phyloP scores from a whole-genome alignment of 164 flowering plant species.

The Taxillus chinensis region DNA sequence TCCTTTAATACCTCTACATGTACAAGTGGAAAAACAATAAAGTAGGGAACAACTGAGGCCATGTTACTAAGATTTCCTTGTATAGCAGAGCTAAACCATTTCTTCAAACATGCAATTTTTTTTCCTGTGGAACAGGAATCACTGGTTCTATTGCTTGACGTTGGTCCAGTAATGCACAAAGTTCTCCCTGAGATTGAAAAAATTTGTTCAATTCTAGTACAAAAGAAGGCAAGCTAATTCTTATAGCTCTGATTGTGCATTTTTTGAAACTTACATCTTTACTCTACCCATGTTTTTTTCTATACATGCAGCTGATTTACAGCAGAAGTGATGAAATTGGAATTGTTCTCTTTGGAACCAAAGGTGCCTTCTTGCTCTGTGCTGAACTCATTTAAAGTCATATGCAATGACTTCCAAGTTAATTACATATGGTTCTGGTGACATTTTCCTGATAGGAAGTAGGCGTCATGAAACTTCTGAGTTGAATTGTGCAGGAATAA shows the following conservation, averaged over 20 bases:
- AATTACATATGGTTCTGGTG: neutral
- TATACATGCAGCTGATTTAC: slow-evolving; percentile 57
- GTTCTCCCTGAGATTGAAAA: slow-evolving; percentile 64
- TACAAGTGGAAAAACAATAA: no score
- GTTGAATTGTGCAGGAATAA: no score
- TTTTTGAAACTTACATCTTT: neutral
- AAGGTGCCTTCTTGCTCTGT: slow-evolving; percentile 33
- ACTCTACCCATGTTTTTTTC: neutral
- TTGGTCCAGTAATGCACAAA: slow-evolving; percentile 75
- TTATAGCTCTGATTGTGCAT: neutral
- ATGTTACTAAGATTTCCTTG: neutral
- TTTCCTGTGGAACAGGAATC: slow-evolving; percentile 42
- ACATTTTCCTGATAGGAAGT: neutral
- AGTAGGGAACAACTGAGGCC: neutral
- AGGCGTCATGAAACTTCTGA: neutral
- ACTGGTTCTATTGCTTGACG: slow-evolving; percentile 69
- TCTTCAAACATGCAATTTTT: neutral
- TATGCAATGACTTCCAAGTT: neutral
- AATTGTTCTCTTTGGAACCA: slow-evolving; percentile 68
- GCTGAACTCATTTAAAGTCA: neutral
- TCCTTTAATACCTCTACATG: no score
- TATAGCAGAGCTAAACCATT: neutral
- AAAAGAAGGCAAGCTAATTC: slow-evolving; percentile 60
- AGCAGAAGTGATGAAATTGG: slow-evolving; percentile 76
- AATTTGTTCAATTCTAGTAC: slow-evolving; percentile 59